A percentile compares a stretch with the other conserved stretches of the same genome.
Evolutionary conservation across 306 rosid species (phyloP).

Genomic region (Rosa rugosa): DNA sequence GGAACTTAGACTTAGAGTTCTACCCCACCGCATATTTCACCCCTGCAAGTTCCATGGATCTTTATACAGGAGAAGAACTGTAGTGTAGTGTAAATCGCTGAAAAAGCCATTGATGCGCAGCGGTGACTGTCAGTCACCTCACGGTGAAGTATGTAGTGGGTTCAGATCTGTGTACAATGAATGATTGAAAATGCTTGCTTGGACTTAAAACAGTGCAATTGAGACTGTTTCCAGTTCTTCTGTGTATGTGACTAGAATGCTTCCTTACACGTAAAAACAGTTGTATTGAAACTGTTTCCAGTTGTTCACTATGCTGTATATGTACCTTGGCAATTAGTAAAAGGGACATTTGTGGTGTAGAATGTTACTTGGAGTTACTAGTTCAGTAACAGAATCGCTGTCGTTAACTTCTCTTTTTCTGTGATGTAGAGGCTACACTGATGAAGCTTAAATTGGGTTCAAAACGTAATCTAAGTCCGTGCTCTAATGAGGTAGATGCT

Average conservation of each 20-base stretch:
- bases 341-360: not conserved
- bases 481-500: slow-evolving; percentile 20
- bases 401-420: not conserved
- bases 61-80: too few relatives aligned
- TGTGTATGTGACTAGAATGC: not conserved
- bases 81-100: too few relatives aligned
- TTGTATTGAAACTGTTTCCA: not conserved
- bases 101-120: not conserved
- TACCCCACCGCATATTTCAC: too few relatives aligned
- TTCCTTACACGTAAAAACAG: not conserved
- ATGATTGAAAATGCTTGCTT: not conserved
- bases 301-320: not conserved
- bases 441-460: slow-evolving; percentile 83
- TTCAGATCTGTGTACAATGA: not conserved
- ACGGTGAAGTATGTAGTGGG: not conserved
- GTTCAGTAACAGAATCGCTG: not conserved
- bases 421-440: slow-evolving; percentile 71
- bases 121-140: not conserved
- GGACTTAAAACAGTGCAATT: not conserved
- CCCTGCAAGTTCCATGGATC: too few relatives aligned
- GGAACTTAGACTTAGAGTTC: not conserved
- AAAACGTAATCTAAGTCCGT: slow-evolving; percentile 34
- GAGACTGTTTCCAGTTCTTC: not conserved
- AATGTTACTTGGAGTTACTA: not conserved
- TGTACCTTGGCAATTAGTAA: not conserved